Conservation (phyloP, 2,329 filamentous ascomycete species). For the Fusarium pilosicola region DNA sequence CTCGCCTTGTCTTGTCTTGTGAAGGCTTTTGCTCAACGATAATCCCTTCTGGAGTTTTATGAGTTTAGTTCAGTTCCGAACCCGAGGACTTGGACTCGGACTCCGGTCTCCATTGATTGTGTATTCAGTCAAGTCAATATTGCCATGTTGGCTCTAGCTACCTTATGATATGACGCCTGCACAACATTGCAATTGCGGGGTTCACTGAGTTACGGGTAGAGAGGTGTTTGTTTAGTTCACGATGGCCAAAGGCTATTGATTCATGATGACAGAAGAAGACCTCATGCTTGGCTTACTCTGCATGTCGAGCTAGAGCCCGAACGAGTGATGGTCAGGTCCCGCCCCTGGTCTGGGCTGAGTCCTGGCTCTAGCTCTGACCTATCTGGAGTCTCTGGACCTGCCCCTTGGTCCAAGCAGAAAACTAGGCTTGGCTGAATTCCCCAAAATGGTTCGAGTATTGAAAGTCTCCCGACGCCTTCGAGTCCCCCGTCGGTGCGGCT, state of each 20-base stretch:
- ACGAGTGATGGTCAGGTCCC: constrained; percentile 13
- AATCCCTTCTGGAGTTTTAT: neutral
- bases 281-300: constrained; percentile 19
- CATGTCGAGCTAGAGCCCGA: constrained; percentile 17
- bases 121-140: neutral
- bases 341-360: constrained; percentile 1
- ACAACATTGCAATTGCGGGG: constrained; percentile 31
- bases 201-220: neutral
- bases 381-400: constrained; percentile 17
- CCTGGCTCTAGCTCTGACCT: neutral
- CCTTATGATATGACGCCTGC: constrained; percentile 4
- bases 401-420: constrained; percentile 37
- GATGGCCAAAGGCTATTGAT: constrained; percentile 5
- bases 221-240: neutral
- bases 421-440: constrained; percentile 29
- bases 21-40: constrained; percentile 7
- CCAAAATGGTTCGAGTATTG: constrained; percentile 27
- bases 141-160: neutral
- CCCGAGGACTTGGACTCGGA: constrained; percentile 7
- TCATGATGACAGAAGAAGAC: constrained; percentile 30
- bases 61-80: neutral
- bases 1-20: neutral
- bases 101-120: constrained; percentile 15
- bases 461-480: constrained; percentile 27
- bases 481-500: constrained; percentile 15